Evolutionary conservation across 139 green algal genomes (phyloP).

Genomic region (Edaphochlamys debaryana): DNA sequence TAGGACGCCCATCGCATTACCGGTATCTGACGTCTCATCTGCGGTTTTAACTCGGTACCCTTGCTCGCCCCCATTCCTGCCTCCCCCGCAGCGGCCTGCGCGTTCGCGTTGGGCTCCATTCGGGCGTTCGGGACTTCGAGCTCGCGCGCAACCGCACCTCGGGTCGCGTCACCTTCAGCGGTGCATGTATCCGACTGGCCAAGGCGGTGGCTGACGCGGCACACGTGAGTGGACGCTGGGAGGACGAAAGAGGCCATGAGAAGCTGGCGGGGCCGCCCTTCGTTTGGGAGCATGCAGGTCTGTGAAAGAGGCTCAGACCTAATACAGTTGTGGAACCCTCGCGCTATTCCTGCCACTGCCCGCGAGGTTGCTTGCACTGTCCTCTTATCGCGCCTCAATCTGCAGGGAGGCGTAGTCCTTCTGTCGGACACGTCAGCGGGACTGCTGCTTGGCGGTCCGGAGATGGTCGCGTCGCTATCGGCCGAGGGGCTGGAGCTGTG

Average conservation of each 20-base stretch:
- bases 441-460: background rate
- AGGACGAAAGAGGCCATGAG: too few relatives aligned
- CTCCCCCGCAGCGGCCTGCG: constrained; percentile 12
- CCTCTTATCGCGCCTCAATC: background rate
- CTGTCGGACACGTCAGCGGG: constrained; percentile 1
- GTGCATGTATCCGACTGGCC: background rate
- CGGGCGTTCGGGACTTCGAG: background rate
- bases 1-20: too few relatives aligned
- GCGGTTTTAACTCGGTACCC: too few relatives aligned
- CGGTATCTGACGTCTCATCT: too few relatives aligned
- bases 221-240: constrained; percentile 8
- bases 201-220: constrained; percentile 23
- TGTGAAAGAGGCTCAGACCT: background rate
- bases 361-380: background rate
- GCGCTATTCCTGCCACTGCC: background rate
- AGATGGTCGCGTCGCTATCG: constrained; percentile 2
- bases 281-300: too few relatives aligned
- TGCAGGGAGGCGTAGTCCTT: constrained; percentile 19
- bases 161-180: constrained; percentile 2
- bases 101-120: constrained; percentile 9
- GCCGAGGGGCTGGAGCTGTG: constrained; percentile 10
- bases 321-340: background rate
- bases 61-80: background rate
- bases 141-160: constrained; percentile 8
- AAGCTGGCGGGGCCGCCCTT: too few relatives aligned